Conservation (phyloP, 345 rosid species). For the Citropsis articulata region DNA sequence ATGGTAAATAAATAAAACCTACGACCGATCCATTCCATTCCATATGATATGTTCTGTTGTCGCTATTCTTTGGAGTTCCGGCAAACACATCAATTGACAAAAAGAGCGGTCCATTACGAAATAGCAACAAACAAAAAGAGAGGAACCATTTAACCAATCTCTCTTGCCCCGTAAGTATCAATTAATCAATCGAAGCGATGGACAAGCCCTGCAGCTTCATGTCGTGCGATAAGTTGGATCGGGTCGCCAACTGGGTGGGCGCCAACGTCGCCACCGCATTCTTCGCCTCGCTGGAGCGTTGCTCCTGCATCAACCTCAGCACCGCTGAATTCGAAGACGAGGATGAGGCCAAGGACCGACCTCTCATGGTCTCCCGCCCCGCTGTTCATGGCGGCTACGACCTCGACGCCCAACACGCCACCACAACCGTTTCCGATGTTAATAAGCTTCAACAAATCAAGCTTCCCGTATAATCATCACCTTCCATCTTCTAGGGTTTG, state of each 20-base stretch:
- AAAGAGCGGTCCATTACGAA: conserved; percentile 5
- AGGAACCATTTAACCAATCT: no score
- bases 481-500: conserved; percentile 19
- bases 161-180: background rate
- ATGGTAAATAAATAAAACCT: no score
- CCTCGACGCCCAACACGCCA: conserved; percentile 5
- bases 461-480: conserved; percentile 12
- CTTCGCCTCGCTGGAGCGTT: conserved; percentile 66
- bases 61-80: background rate
- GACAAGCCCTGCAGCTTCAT: conserved; percentile 41
- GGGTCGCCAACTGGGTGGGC: conserved; percentile 62
- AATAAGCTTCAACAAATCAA: conserved; percentile 14
- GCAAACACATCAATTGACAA: background rate
- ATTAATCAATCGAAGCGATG: conserved; percentile 27
- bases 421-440: conserved; percentile 11
- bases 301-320: conserved; percentile 69
- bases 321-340: conserved; percentile 59
- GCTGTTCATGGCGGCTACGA: conserved; percentile 10
- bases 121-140: background rate
- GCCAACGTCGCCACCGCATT: conserved; percentile 59
- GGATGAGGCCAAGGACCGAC: conserved; percentile 50
- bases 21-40: background rate
- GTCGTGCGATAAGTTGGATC: conserved; percentile 61
- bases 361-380: conserved; percentile 46
- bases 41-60: background rate